Base-by-base conservation (phyloP, 2,329 filamentous ascomycete genomes). In the Aspergillus ruber region DNA sequence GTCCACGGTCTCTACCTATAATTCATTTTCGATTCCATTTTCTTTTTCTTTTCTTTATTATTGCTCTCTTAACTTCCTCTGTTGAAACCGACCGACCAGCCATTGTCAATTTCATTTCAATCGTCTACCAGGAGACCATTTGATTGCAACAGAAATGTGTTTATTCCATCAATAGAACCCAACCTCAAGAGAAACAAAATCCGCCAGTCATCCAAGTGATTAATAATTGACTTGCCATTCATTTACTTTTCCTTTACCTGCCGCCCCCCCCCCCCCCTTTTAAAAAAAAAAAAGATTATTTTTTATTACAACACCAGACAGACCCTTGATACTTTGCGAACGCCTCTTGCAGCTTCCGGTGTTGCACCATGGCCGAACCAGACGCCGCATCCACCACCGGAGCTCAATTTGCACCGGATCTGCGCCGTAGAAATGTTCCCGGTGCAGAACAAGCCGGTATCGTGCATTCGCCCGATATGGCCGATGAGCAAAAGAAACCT, bases 341-440 rank as follows among this genome's bases (percentile, higher is more conserved):
- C n/a, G 6, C 36, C 17, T 20, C 9, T 18, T 9, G 17, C 9
- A 29, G 25, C 10, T 29, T 29, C 10, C 4, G 25, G 7, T 18
- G 10, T 12, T 20, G 17, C 52, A 61, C 15, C 43, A 70, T 69
- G 67, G 60, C 62, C 36, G 59, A 56, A 44, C 55, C 53, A 33
- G 59, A 67, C 47, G 54, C 55, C 47, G 68, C 60, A 42, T 64
- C 61, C 35, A 64, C 60, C 42, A 68, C 67, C 21, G 68, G 66
- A 21, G 58, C 60, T 32, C 60, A 68, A 42, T 57, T 64, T 20
- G 49, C 59, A 46, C 47, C 60, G 35, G 68, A 73, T 50, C 47
- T 72, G 33, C 66, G 71, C 43, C 68, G 69, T 50, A 65, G 71
- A 61, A 72, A 73, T 62, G 64, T 72, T 25, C 56, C 64, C 39